phyloP scores from a whole-genome alignment of 1,284 basidiomycete genomes.

The Pisolithus thermaeus region DNA sequence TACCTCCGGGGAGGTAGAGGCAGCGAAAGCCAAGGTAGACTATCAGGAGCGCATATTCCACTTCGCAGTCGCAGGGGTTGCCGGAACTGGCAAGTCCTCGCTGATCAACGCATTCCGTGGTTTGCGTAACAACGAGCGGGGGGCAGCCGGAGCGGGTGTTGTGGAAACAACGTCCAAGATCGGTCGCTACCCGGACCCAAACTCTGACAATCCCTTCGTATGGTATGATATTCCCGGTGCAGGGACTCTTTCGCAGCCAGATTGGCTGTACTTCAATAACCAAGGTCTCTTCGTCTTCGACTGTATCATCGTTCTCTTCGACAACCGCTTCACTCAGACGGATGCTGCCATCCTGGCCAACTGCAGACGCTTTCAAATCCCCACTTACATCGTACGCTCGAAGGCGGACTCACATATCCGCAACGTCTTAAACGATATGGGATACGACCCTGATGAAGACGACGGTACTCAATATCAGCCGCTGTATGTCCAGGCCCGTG shows the following conservation, averaged over 20 bases:
- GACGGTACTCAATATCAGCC: too few relatives aligned
- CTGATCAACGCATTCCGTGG: constrained; percentile 15
- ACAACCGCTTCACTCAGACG: background rate
- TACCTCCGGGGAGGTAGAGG: constrained; percentile 6
- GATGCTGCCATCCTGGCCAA: constrained; percentile 8
- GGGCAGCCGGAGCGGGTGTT: constrained; percentile 17
- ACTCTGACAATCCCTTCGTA: too few relatives aligned
- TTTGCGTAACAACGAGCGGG: constrained; percentile 8
- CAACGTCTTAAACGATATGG: constrained; percentile 7
- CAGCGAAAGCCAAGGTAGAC: constrained; percentile 3
- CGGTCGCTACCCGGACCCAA: too few relatives aligned
- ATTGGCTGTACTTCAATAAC: too few relatives aligned
- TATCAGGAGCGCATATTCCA: constrained; percentile 11
- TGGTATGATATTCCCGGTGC: too few relatives aligned
- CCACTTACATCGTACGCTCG: constrained; percentile 11
- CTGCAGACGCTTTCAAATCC: constrained; percentile 5
- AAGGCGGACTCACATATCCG: constrained; percentile 8
- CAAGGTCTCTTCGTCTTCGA: too few relatives aligned
- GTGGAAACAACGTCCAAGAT: constrained; percentile 5
- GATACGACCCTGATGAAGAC: constrained; percentile 11
- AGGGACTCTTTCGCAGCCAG: too few relatives aligned
- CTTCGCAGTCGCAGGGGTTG: constrained; percentile 17
- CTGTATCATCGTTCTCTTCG: too few relatives aligned
- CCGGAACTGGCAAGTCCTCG: constrained; percentile 20
- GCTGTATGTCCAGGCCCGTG: too few relatives aligned